A percentile compares a stretch with the other conserved stretches of the same genome.
These are phyloP conservation scores for Maudiozyma turicensis DNA, from an alignment of 805 yeast species.

Conservation along the genomic window DNA sequence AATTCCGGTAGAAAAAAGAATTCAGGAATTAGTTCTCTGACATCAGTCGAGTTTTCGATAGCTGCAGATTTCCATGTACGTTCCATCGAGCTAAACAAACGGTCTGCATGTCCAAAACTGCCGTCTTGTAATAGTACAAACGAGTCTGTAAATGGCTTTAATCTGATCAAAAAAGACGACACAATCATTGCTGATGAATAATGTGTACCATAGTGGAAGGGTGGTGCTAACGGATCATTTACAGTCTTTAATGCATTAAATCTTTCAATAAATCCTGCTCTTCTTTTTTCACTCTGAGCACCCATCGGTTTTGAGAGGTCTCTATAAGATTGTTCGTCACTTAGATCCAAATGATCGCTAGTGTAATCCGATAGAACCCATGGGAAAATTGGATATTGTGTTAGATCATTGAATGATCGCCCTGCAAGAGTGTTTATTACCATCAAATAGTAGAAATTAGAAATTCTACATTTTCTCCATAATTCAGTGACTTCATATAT, in stretches of 20 bases:
- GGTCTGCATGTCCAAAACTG: constrained; percentile 78
- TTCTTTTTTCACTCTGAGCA: constrained; percentile 59
- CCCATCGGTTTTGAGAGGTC: constrained; percentile 90
- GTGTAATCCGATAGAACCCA: constrained; percentile 83
- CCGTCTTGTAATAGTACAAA: constrained; percentile 78
- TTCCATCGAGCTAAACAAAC: constrained; percentile 64
- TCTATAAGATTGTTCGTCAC: constrained; percentile 52
- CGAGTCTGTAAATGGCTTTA: constrained; percentile 74
- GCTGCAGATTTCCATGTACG: constrained; percentile 79
- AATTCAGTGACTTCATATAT: constrained; percentile 45
- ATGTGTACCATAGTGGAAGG: constrained; percentile 90
- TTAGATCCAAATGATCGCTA: constrained; percentile 58
- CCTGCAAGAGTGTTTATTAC: constrained; percentile 79
- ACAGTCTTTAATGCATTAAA: constrained; percentile 61
- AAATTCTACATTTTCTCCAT: constrained; percentile 72
- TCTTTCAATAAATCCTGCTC: constrained; percentile 55
- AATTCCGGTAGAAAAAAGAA: constrained; percentile 79
- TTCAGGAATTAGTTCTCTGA: constrained; percentile 79
- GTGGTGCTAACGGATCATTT: constrained; percentile 50
- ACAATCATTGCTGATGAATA: constrained; percentile 93
- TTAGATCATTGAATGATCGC: constrained; percentile 76
- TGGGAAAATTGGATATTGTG: constrained; percentile 88
- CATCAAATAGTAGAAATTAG: constrained; percentile 76
- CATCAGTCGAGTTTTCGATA: constrained; percentile 74
- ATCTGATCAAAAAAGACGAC: constrained; percentile 63